Conservation (phyloP, 257 asterid species). For the Primulina tabacum region DNA sequence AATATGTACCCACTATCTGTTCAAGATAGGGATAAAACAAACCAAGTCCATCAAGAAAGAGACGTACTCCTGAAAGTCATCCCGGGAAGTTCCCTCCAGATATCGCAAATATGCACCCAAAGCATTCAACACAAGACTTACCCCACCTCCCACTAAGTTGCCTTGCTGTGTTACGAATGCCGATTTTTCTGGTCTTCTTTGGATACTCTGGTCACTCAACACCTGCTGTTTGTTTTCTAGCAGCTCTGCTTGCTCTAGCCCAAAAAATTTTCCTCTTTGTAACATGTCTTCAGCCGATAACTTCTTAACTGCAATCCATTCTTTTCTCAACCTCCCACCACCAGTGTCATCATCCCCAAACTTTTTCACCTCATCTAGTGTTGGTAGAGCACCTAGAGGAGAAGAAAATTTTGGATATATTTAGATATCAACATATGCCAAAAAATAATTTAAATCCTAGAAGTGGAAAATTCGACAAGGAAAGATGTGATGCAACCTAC, state of each 20-base stretch:
- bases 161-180: conserved; percentile 69
- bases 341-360: conserved; percentile 35
- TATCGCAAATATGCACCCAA: conserved; percentile 84
- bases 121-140: conserved; percentile 66
- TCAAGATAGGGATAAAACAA: conserved; percentile 21
- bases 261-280: conserved; percentile 25
- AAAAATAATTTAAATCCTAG: background rate
- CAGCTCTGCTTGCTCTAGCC: conserved; percentile 26
- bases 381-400: conserved; percentile 62
- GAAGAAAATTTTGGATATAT: conserved; percentile 11
- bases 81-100: conserved; percentile 81
- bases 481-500: conserved; percentile 36
- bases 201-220: conserved; percentile 26
- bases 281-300: conserved; percentile 40
- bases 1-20: background rate
- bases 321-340: conserved; percentile 30
- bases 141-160: conserved; percentile 76
- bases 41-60: conserved; percentile 23
- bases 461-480: conserved; percentile 1
- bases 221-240: conserved; percentile 27
- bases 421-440: conserved; percentile 15
- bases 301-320: conserved; percentile 42
- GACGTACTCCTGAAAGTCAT: conserved; percentile 87
- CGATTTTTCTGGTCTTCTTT: conserved; percentile 53
- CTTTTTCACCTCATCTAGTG: conserved; percentile 52